Evolutionary conservation across 768 basidiomycete genomes (phyloP), one percentile per base, ranked within the genome.

Genomic region (Imleria badia): DNA sequence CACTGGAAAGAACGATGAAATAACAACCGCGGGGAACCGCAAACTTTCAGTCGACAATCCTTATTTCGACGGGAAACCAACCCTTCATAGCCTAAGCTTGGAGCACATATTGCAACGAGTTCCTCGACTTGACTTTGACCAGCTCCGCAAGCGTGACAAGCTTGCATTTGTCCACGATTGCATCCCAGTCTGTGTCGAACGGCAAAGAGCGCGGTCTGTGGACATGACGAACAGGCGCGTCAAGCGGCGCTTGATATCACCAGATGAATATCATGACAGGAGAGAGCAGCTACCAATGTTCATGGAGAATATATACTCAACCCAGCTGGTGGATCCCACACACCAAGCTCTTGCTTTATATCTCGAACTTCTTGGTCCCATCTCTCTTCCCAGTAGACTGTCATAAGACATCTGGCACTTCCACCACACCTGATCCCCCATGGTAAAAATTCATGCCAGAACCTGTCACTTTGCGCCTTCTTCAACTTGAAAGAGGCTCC

Each of bases 321-420:
- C 22, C 68, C 70, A 23, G 38, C 36, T 11, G 94, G 93, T 13
- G 93, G 87, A 60, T 91, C 86, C 82, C 83, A 86, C 15, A 96
- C 80, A 10, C 94, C 91, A 20, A 97, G 75, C 66, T 97, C 93
- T 58, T 74, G 79, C 74, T 92, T 87, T 74, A 99, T 78, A 45
- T 93, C 91, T 2, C 82, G 84, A 1, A 96, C 70, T 56, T 89
- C 79, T 71, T 91, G 85, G 48, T 83, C 83, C 96, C 95, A 98
- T 49, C 94, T 76, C 71, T 93, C 80, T 72, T 98, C 97, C 96
- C 97, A 98, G 65, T 95, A 95, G 2, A 98, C 87, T 1, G 88
- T 88, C 48, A 98, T 89, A 55, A 98, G 70, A 65, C 86, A 89
- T 62, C 76, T 78, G 2, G 89, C 83, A 56, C 76, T 81, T 26